Percentiles rank a stretch among this genome's conserved stretches.
These are phyloP conservation scores for Trichomonas tenax DNA, from an alignment of 208 protist species.

Conservation along the genomic window DNA sequence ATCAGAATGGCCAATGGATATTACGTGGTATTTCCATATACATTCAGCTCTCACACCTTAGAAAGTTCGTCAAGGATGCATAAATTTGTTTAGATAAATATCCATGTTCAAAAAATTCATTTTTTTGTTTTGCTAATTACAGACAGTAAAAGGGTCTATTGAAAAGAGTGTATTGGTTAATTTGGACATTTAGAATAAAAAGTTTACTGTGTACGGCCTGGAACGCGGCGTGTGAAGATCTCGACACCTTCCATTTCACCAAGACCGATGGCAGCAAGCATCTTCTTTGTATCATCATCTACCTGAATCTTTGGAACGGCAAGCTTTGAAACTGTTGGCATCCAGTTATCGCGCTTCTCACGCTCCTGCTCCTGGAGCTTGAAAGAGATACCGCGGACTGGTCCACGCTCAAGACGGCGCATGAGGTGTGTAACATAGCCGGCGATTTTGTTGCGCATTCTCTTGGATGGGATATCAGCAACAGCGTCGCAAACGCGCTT, in stretches of 20 bases:
- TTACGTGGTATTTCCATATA: background rate
- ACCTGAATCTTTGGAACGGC: constrained; percentile 27
- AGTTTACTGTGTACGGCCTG: background rate
- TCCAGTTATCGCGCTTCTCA: constrained; percentile 97
- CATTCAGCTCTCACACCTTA: background rate
- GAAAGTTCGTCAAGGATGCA: background rate
- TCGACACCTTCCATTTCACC: constrained; percentile 19
- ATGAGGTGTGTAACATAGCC: constrained; percentile 73
- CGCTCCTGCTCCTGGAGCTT: constrained; percentile 99
- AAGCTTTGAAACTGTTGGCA: constrained; percentile 74
- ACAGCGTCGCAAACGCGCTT: constrained; percentile 85
- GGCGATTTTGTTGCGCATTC: constrained; percentile 99
- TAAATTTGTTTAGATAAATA: background rate
- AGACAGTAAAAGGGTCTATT: too few species aligned
- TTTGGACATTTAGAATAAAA: background rate
- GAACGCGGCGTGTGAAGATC: background rate
- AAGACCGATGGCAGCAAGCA: constrained; percentile 36
- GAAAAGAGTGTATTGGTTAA: too few species aligned
- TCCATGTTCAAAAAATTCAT: too few species aligned
- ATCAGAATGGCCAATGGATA: background rate
- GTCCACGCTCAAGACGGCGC: constrained; percentile 53
- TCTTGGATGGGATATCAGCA: constrained; percentile 91
- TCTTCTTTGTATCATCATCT: constrained; percentile 35
- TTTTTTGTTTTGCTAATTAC: too few species aligned
- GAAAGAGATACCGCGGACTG: constrained; percentile 97